Conservation (phyloP, 2,329 filamentous ascomycete genomes). For the Fonsecaea erecta region DNA sequence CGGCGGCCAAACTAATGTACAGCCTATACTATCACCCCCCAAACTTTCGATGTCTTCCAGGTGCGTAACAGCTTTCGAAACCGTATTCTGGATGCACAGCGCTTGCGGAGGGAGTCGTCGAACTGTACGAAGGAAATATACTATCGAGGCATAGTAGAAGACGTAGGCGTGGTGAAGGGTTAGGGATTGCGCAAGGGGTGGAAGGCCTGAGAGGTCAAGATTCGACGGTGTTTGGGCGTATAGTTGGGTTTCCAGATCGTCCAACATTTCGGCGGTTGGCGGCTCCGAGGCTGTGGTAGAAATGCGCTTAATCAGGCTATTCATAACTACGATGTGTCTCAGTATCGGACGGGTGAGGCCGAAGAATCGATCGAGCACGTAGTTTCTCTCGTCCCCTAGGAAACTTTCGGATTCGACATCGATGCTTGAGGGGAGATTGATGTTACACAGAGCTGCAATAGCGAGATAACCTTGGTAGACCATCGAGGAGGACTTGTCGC, state of each 20-base stretch:
- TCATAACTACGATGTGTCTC: conserved; percentile 39
- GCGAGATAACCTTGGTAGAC: conserved; percentile 41
- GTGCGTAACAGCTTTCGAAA: conserved; percentile 42
- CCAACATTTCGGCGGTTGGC: conserved; percentile 35
- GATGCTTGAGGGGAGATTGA: conserved; percentile 38
- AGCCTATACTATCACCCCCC: conserved; percentile 41
- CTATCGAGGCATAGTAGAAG: conserved; percentile 46
- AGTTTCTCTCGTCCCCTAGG: conserved; percentile 30
- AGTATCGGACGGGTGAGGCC: conserved; percentile 40
- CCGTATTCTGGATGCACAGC: conserved; percentile 40
- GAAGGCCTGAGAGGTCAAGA: conserved; percentile 33
- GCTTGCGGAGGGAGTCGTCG: conserved; percentile 36
- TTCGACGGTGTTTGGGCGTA: conserved; percentile 37
- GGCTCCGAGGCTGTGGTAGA: conserved; percentile 16
- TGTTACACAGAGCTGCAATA: conserved; percentile 40
- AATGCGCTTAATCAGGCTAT: conserved; percentile 38
- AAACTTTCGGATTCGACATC: conserved; percentile 35
- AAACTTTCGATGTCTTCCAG: conserved; percentile 43
- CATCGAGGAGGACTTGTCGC: conserved; percentile 30
- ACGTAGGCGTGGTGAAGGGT: conserved; percentile 38
- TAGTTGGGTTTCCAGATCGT: conserved; percentile 43
- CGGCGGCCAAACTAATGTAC: conserved; percentile 46
- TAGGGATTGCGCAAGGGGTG: conserved; percentile 36
- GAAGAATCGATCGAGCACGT: conserved; percentile 41
- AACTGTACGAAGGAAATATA: conserved; percentile 45